These are phyloP conservation scores for Prillingera fragicola DNA, from an alignment of 1,284 basidiomycete genomes.

Conservation along the genomic window DNA sequence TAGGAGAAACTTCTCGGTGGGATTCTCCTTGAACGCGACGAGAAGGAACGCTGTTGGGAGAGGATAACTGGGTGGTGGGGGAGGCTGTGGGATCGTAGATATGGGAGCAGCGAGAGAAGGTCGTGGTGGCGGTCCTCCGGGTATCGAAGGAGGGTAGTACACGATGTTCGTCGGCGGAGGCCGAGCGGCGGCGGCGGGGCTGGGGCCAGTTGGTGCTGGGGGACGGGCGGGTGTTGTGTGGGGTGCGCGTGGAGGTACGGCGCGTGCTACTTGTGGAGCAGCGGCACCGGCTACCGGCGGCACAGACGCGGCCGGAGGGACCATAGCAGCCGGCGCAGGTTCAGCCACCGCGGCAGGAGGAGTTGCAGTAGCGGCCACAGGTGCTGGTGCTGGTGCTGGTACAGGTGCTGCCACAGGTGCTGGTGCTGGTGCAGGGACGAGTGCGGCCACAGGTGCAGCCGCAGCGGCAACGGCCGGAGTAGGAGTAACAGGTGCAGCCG, in stretches of 20 bases:
- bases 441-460: too few relatives aligned
- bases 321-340: not conserved
- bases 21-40: conserved; percentile 39
- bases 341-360: not conserved
- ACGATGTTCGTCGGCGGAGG: not conserved
- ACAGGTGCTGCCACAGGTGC: not conserved
- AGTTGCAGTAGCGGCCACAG: not conserved
- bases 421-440: too few relatives aligned
- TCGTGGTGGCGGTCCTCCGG: not conserved
- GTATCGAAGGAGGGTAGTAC: not conserved
- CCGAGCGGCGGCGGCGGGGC: not conserved
- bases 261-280: not conserved
- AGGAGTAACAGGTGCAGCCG: too few relatives aligned
- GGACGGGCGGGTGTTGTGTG: not conserved
- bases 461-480: too few relatives aligned
- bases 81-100: conserved; percentile 6
- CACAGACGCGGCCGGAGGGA: not conserved
- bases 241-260: not conserved
- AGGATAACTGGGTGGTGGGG: conserved; percentile 20
- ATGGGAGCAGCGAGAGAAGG: not conserved
- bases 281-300: not conserved
- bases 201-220: not conserved
- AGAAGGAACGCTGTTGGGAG: conserved; percentile 41
- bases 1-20: conserved; percentile 40
- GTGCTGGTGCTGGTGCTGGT: not conserved